Conservation (phyloP, 2,329 filamentous ascomycete genomes). For the Ophiostoma novo-ulmi region DNA sequence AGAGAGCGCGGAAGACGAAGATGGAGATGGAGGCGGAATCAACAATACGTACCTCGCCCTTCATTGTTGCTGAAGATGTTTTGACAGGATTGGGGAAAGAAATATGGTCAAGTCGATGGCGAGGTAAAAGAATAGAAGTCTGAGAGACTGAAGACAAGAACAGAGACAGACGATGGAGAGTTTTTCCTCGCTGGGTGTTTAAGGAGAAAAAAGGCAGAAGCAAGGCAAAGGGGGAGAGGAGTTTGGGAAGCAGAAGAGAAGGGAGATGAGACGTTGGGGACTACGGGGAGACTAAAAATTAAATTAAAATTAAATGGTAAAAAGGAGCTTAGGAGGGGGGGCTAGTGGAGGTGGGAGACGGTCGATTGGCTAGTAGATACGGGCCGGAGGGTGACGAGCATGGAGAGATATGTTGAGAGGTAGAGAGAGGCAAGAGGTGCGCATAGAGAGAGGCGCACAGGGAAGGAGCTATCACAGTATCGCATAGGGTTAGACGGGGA, state of each 20-base stretch:
- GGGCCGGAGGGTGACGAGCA: not conserved
- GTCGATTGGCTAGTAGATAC: not conserved
- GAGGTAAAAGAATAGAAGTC: conserved; percentile 10
- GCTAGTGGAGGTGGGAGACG: not conserved
- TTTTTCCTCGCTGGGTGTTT: conserved; percentile 7
- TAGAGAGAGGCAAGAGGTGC: not conserved
- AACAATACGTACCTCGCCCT: conserved; percentile 49
- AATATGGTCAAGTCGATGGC: conserved; percentile 6
- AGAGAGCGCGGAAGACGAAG: no score
- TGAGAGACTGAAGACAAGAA: conserved; percentile 8
- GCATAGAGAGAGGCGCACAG: no score
- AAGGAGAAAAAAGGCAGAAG: conserved; percentile 14
- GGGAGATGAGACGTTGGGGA: conserved; percentile 7
- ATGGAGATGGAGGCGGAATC: not conserved
- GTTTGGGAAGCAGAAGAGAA: conserved; percentile 9
- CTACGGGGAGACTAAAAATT: conserved; percentile 14
- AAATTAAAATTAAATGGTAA: conserved; percentile 7
- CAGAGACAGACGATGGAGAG: conserved; percentile 14
- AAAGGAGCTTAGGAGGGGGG: conserved; percentile 2
- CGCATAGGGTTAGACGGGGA: not conserved
- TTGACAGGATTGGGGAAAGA: not conserved
- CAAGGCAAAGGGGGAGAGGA: not conserved
- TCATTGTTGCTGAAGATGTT: conserved; percentile 41
- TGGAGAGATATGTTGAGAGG: not conserved
- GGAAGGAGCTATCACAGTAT: not conserved